Percentiles rank a stretch among this genome's conserved stretches.
Conservation (phyloP, 31 red algal genomes). For the Odonthalia washingtoniensis region DNA sequence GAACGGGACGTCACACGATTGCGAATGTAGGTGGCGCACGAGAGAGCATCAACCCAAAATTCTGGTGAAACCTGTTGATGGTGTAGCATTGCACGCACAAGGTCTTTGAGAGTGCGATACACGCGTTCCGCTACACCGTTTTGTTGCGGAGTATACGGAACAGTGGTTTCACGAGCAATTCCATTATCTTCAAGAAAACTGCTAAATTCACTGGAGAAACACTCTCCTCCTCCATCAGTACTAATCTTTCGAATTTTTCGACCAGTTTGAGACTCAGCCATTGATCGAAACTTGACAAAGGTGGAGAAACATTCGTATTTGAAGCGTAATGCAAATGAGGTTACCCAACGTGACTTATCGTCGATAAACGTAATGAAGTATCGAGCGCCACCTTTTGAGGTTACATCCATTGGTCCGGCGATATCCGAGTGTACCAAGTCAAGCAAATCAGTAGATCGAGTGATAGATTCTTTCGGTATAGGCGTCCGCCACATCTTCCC, state of each 20-base stretch:
- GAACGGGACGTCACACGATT: no score
- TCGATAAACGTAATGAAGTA: constrained; percentile 55
- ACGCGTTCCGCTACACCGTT: constrained; percentile 44
- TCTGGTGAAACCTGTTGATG: background rate
- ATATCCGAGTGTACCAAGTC: constrained; percentile 48
- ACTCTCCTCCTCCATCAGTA: constrained; percentile 37
- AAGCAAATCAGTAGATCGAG: background rate
- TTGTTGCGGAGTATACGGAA: constrained; percentile 40
- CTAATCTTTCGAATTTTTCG: background rate
- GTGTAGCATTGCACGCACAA: constrained; percentile 4
- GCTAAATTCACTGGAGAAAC: constrained; percentile 16
- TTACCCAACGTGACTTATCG: constrained; percentile 19
- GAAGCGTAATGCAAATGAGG: background rate
- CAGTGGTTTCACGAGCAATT: background rate
- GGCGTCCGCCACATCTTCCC: no score
- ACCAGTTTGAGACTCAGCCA: constrained; percentile 21
- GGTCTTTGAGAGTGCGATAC: constrained; percentile 33
- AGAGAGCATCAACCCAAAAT: constrained; percentile 33
- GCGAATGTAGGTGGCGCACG: background rate
- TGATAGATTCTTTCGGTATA: no score
- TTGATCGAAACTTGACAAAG: background rate
- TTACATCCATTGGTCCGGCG: constrained; percentile 31
- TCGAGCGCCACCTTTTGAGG: constrained; percentile 38
- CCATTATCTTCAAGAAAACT: background rate
- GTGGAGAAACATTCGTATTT: background rate